Base-by-base conservation (phyloP, 108 stramenopile species). In the Stephanodiscus triporus region DNA sequence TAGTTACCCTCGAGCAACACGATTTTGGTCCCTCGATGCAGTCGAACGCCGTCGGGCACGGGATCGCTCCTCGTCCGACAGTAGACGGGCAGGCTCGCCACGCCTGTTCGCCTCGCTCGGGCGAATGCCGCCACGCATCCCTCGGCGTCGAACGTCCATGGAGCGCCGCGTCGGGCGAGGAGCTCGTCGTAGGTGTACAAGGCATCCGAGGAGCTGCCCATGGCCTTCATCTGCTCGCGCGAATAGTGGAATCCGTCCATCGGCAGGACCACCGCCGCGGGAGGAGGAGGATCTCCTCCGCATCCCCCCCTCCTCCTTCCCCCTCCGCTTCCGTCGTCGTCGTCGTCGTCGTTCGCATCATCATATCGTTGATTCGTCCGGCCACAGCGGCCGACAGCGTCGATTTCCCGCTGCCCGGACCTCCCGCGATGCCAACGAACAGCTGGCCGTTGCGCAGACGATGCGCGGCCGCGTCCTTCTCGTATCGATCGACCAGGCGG, bases 201-300 rank as follows among this genome's bases (percentile, higher is more conserved):
- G 7, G 14, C 47, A 29, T 61, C 45, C 9, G 72, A 57, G 14
- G 66, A 67, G 29, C 57, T 38, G 32, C 54, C 82, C 48, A 80
- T 77, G n/a, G 65, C 51, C 64, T 72, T 57, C 10, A 90, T 67
- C 59, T 84, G 43, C 2, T 77, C 40, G 36, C 81, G 71, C 11
- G 86, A 51, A 50, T 71, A 84, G 61, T 92, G 91, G 75, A 82
- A 92, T 13, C 91, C 91, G 59, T 92, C 91, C 88, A 92, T 89
- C 11, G 89, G 88, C 16, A 92, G 13, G 16, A 77, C 87, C 1
- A 86, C 68, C 24, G 82, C 69, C 27, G 63, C 61, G 13, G 71
- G 80, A 55, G n/a, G n/a, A n/a, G n/a, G n/a, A n/a, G n/a, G n/a
- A n/a, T n/a, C n/a, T n/a, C n/a, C n/a, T 56, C 63, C 11, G 13